Conservation (phyloP, 169 alveolate species). For the Cystoisospora suis region DNA sequence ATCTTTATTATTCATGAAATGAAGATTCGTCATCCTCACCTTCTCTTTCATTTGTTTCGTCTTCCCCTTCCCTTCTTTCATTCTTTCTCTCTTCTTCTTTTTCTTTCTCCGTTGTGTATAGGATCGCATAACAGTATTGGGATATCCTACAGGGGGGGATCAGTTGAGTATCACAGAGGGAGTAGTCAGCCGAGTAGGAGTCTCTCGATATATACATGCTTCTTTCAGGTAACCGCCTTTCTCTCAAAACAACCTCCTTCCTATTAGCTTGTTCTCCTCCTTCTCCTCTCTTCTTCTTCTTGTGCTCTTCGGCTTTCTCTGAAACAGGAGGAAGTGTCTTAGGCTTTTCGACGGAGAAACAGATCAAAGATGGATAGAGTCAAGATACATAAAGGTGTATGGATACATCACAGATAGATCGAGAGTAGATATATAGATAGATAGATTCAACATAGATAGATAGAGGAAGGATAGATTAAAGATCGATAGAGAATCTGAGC, state of each 20-base stretch:
- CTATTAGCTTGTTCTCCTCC: background rate
- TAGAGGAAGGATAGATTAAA: background rate
- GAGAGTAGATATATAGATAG: background rate
- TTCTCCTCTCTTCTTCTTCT: constrained; percentile 3
- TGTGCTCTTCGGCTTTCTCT: background rate
- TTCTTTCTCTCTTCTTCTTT: background rate
- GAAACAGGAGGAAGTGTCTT: too few relatives aligned
- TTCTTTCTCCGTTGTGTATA: background rate
- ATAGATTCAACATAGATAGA: background rate
- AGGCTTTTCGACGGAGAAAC: too few relatives aligned
- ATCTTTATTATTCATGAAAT: too few relatives aligned
- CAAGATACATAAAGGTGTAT: too few relatives aligned
- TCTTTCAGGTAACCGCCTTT: constrained; percentile 44
- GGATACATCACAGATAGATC: background rate
- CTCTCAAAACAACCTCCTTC: background rate
- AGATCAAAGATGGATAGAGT: too few relatives aligned
- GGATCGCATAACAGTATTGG: constrained; percentile 73
- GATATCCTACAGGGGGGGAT: constrained; percentile 91
- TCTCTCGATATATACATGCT: constrained; percentile 72
- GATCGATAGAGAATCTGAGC: background rate
- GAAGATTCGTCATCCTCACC: too few relatives aligned
- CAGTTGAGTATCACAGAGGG: constrained; percentile 86
- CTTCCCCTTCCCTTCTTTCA: background rate
- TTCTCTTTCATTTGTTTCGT: background rate
- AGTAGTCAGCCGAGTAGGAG: constrained; percentile 85